Base-by-base conservation (phyloP, 2,329 filamentous ascomycete species). In the Fusarium penzigii region DNA sequence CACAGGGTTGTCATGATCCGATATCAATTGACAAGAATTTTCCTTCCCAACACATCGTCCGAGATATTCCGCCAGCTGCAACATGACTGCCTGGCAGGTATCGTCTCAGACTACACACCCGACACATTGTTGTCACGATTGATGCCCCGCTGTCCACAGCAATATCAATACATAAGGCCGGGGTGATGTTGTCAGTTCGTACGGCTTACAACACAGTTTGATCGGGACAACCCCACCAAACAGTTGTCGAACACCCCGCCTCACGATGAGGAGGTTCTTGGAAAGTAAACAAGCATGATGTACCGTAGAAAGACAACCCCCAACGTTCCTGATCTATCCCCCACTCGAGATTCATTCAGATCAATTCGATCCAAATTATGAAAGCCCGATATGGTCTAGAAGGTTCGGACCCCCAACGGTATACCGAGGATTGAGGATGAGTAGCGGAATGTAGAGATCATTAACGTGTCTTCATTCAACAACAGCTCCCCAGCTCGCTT, bases 401-500 rank as follows among this genome's bases (percentile, higher is more conserved):
- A 36, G 9, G 10, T 11, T 14, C 6, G 10, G 5, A 36, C 6
- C 29, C 49, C 39, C 44, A 39, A 42, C 49, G 17, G 42, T 17
- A 13, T 13, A 38, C 11, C 2, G 11, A 11, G 17, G 3, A 17
- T 3, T 3, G 17, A 17, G 8, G 16, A 13, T 11, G 13, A 36
- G 13, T 3, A 36, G 32, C 5, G 10, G 5, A 5, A 12, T 4
- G 5, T 36, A 36, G 10, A 11, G 9, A 36, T 14, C 3, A 36
- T 9, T 17, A 45, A 10, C 2, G 0, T 2, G 0, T 0, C 1
- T 2, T 6, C 39, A 60, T 2, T 6, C 39, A 60, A 45, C 38
- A 44, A 50, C 51, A 62, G 52, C 32, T 59, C 52, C 53, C 55
- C 48, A 53, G 62, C 62, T 65, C 63, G 62, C 62, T 51, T 65